Evolutionary conservation across 345 rosid genomes (phyloP), one percentile per base, ranked within the genome.

Genomic region (Cardamine resedifolia): DNA sequence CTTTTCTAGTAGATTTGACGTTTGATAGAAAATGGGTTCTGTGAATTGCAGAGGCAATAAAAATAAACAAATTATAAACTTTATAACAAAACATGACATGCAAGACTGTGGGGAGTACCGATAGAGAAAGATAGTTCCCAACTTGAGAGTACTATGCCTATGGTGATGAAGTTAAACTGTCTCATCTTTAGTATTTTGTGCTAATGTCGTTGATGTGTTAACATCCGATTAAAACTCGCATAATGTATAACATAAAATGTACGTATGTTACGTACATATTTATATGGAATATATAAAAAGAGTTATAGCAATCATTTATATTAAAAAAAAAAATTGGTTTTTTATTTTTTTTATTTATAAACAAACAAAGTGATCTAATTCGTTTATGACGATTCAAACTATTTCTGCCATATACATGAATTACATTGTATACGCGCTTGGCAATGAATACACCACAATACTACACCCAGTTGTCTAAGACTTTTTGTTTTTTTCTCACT

Each of bases 21-120:
- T 75, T 33, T 75, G 79, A 68, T 68, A 56, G 64, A 50, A 77
- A 77, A 71, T 72, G 52, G n/a, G 36, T 67, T 66, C 39, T 50
- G 63, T 30, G 28, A 39, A 39, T 49, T 74, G 7, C 61, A 65
- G 66, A 38, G 44, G 66, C 57, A 64, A 44, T 41, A 64, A 63
- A 51, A 53, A 31, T 69, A 53, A 69, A 34, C 18, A 45, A 47
- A 26, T 55, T 34, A 76, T 67, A 45, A 63, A 39, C n/a, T 24
- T 43, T 26, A 44, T 16, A 53, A 53, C 64, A 73, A 72, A 72
- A 72, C 64, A 65, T 57, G 66, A 19, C 66, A 73, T 36, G 77
- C 58, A 56, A 65, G 34, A 66, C 19, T 57, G 66, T 73, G 50
- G 41, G 65, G 51, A 47, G 9, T 73, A 30, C 64, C 33, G 50